Evolutionary conservation across 2,329 filamentous ascomycete genomes (phyloP), one percentile per base, ranked within the genome.

Genomic region (Colletotrichum sp.): DNA sequence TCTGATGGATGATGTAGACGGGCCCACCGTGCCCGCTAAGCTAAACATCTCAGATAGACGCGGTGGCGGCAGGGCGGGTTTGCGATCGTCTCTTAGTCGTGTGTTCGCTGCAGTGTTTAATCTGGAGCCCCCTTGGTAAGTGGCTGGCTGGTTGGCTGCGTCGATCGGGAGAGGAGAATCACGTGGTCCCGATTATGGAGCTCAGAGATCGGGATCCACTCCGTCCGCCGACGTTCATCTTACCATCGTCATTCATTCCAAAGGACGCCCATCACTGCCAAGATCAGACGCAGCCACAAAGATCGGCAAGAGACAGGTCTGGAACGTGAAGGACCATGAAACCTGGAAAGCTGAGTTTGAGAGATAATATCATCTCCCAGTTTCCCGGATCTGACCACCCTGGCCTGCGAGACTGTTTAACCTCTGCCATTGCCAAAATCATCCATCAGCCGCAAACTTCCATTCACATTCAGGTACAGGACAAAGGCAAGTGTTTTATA

Each of bases 161-260:
- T 55, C 52, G 65, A 68, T 68, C 52, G 65, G 16, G 48, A 34
- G n/a, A 32, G 66, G n/a, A 56, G 21, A 16, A 68, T 56, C 48
- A 68, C 34, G 65, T 68, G 48, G 24, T 36, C 32, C 28, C 21
- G 24, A 56, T 55, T 12, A 21, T 26, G 18, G 28, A 4, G 30
- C n/a, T 36, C 48, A 58, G 30, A 43, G 62, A 67, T 73, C 69
- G 69, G 70, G 48, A 73, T 43, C 73, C 73, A 75, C 69, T 59
- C 14, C 6, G 24, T 58, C 34, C 9, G 52, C 43, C 21, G 58
- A 69, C 43, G 58, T 69, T 63, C 58, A 36, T 75, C 69, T 52
- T 34, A 75, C 48, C 32, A 14, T 59, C 18, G 56, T 30, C 63
- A 21, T 8, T 14, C 62, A 21, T 67, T 43, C 34, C 26, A 68